Evolutionary conservation across 2,329 filamentous ascomycete species (phyloP).

Genomic region (Allantophomopsis lycopodina): DNA sequence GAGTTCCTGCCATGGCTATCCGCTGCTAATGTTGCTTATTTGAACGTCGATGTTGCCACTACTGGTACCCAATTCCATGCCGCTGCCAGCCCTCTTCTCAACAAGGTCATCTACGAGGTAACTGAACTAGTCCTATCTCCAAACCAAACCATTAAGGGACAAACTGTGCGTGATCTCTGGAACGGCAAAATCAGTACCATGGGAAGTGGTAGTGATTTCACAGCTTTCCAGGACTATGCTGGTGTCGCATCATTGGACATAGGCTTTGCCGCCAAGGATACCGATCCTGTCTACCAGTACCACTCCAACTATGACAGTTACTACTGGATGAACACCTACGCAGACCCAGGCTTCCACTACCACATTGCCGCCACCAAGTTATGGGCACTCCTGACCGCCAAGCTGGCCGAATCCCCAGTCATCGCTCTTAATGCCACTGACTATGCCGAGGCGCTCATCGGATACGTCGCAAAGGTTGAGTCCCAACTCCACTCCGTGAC

Average conservation of each 20-base stretch:
- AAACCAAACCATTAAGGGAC: constrained; percentile 21
- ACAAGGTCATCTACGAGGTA: constrained; percentile 44
- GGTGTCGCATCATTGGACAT: constrained; percentile 40
- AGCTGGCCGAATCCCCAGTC: constrained; percentile 33
- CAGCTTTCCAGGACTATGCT: constrained; percentile 47
- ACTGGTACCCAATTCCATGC: constrained; percentile 40
- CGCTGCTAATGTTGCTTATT: constrained; percentile 54
- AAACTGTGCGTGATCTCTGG: constrained; percentile 30
- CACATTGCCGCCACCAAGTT: constrained; percentile 44
- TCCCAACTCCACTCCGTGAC: constrained; percentile 12
- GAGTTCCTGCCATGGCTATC: constrained; percentile 68
- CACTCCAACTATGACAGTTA: constrained; percentile 79
- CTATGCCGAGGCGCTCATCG: constrained; percentile 18
- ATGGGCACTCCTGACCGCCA: constrained; percentile 32
- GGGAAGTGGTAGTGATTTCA: constrained; percentile 55
- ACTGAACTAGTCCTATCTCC: constrained; percentile 30
- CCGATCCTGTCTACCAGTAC: constrained; percentile 49
- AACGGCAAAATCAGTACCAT: constrained; percentile 38
- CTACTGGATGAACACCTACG: constrained; percentile 70
- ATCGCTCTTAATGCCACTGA: constrained; percentile 35
- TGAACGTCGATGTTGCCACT: constrained; percentile 67
- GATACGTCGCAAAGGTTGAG: constrained; percentile 16
- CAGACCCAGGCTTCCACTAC: constrained; percentile 51
- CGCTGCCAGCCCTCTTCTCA: constrained; percentile 47
- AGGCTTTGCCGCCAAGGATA: constrained; percentile 28